Evolutionary conservation across 441 rosid species (phyloP).

Genomic region (Cnidoscolus chayamansa): DNA sequence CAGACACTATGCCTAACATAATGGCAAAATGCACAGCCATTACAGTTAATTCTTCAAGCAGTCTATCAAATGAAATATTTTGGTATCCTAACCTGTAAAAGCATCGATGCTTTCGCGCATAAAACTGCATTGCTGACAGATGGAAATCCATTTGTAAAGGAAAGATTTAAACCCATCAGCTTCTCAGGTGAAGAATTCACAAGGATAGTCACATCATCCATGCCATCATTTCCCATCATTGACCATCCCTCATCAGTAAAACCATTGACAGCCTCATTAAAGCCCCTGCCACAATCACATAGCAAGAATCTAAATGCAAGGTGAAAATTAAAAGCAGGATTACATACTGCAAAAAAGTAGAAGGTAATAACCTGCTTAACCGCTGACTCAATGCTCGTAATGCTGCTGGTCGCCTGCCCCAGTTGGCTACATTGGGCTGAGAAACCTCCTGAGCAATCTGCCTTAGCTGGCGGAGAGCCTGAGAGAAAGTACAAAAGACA

Average conservation of each 20-base stretch:
- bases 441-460: slow-evolving; percentile 90
- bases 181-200: slow-evolving; percentile 90
- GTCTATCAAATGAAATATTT: neutral
- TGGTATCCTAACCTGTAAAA: slow-evolving; percentile 62
- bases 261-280: slow-evolving; percentile 93
- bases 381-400: slow-evolving; percentile 86
- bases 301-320: slow-evolving; percentile 20
- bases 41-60: neutral
- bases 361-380: slow-evolving; percentile 67
- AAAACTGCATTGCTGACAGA: slow-evolving; percentile 73
- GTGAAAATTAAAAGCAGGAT: slow-evolving; percentile 5
- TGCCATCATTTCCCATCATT: slow-evolving; percentile 77
- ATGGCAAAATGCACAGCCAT: neutral
- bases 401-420: slow-evolving; percentile 95
- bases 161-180: slow-evolving; percentile 80
- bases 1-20: neutral
- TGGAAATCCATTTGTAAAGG: slow-evolving; percentile 75
- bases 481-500: slow-evolving; percentile 11
- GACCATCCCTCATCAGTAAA: slow-evolving; percentile 98
- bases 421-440: slow-evolving; percentile 71
- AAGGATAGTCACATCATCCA: slow-evolving; percentile 90
- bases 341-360: slow-evolving; percentile 3
- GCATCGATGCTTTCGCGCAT: slow-evolving; percentile 98
- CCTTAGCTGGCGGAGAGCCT: slow-evolving; percentile 90
- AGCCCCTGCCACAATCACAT: slow-evolving; percentile 54